These are phyloP conservation scores for Aspergillus novoparasiticus DNA, from an alignment of 2,329 filamentous ascomycete genomes.

Conservation along the genomic window DNA sequence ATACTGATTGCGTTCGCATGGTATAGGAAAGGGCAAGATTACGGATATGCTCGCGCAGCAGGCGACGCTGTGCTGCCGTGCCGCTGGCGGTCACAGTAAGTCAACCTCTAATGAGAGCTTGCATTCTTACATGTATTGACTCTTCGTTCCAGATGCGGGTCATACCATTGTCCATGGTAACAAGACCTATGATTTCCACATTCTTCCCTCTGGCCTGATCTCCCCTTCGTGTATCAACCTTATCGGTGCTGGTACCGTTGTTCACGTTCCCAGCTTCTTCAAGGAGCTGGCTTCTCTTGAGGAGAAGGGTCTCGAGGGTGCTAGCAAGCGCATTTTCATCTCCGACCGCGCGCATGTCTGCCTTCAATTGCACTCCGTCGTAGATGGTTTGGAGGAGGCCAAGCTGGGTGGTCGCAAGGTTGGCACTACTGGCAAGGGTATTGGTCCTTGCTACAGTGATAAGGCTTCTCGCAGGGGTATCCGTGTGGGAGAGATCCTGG, in stretches of 20 bases:
- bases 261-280: slow-evolving; percentile 53
- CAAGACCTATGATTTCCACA: slow-evolving; percentile 53
- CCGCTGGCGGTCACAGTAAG: slow-evolving; percentile 51
- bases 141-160: slow-evolving; percentile 40
- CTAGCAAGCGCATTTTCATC: slow-evolving; percentile 47
- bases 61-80: slow-evolving; percentile 48
- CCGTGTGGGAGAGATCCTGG: slow-evolving; percentile 60
- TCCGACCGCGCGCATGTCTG: slow-evolving; percentile 50
- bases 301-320: slow-evolving; percentile 46
- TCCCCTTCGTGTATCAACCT: slow-evolving; percentile 50
- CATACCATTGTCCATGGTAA: slow-evolving; percentile 52
- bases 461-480: slow-evolving; percentile 64
- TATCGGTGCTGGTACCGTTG: slow-evolving; percentile 50
- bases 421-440: slow-evolving; percentile 53
- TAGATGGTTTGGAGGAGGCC: slow-evolving; percentile 51
- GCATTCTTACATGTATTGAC: slow-evolving; percentile 2
- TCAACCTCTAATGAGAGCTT: slow-evolving; percentile 12
- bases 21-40: slow-evolving; percentile 50
- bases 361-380: slow-evolving; percentile 48
- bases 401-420: slow-evolving; percentile 49
- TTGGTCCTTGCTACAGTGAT: slow-evolving; percentile 63
- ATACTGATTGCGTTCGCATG: slow-evolving; percentile 14
- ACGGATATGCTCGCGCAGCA: slow-evolving; percentile 50
- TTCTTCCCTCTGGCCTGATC: slow-evolving; percentile 49
- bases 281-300: slow-evolving; percentile 48